Evolutionary conservation across 1,139 yeast species (phyloP).

Genomic region (Saccharomycopsis hybrid): DNA sequence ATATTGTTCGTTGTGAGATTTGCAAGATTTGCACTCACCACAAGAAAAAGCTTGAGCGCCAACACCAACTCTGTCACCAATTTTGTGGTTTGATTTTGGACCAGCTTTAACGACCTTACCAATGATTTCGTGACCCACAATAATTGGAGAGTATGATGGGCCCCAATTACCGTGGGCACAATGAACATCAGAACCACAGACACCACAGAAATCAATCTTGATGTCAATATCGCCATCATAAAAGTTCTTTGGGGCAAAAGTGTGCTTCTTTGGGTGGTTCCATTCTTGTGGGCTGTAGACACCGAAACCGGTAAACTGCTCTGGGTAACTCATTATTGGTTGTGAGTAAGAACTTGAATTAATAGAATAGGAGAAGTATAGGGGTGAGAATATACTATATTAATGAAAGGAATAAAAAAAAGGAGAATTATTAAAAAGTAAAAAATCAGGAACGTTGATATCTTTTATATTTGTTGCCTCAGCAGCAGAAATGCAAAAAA

Average conservation of each 20-base stretch:
- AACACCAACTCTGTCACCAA: conserved; percentile 58
- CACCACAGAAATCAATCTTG: conserved; percentile 46
- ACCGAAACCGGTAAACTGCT: conserved; percentile 36
- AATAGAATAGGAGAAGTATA: too few species aligned
- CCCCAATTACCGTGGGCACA: conserved; percentile 39
- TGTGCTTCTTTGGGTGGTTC: conserved; percentile 38
- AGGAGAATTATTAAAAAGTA: too few species aligned
- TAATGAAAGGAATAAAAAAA: too few species aligned
- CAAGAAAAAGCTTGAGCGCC: conserved; percentile 52
- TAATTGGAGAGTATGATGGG: conserved; percentile 29
- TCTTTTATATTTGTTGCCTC: too few species aligned
- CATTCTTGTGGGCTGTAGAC: conserved; percentile 35
- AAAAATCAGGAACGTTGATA: too few species aligned
- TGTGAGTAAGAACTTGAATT: too few species aligned
- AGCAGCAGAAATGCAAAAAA: too few species aligned
- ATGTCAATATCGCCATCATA: conserved; percentile 40
- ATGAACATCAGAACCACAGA: conserved; percentile 57
- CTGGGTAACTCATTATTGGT: conserved; percentile 6
- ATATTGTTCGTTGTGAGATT: conserved; percentile 41
- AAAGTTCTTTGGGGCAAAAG: conserved; percentile 36
- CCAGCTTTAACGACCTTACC: conserved; percentile 42
- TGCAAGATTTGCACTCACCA: conserved; percentile 42
- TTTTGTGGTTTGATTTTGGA: conserved; percentile 29
- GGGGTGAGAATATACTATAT: too few species aligned
- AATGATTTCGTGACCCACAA: conserved; percentile 48